Conservation (phyloP, 2,329 filamentous ascomycete genomes). For the Rhynchosporium agropyri region DNA sequence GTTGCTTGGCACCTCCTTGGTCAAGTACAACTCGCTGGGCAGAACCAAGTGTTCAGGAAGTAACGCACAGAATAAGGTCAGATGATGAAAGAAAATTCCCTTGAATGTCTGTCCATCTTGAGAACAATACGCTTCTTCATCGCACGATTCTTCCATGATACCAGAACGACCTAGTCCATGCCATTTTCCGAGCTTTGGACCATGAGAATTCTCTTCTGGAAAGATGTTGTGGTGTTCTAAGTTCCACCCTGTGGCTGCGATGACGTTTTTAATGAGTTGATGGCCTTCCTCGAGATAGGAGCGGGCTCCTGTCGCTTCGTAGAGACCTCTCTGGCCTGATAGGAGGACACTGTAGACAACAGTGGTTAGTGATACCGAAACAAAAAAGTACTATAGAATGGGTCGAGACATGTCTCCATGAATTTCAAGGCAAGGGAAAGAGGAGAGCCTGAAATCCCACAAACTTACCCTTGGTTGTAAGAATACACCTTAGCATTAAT, state of each 20-base stretch:
- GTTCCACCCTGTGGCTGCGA: slow-evolving; percentile 77
- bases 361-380: not conserved
- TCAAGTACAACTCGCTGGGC: slow-evolving; percentile 38
- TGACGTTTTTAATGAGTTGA: slow-evolving; percentile 70
- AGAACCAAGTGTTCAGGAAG: slow-evolving; percentile 48
- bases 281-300: slow-evolving; percentile 80
- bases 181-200: slow-evolving; percentile 52
- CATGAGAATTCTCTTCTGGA: slow-evolving; percentile 43
- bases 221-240: slow-evolving; percentile 46
- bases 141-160: slow-evolving; percentile 83
- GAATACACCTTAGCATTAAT: not conserved
- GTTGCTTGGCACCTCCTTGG: slow-evolving; percentile 35
- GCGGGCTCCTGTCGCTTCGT: slow-evolving; percentile 72
- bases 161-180: slow-evolving; percentile 76
- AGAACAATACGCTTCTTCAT: slow-evolving; percentile 71
- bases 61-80: slow-evolving; percentile 74
- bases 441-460: too few species aligned
- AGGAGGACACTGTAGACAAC: slow-evolving; percentile 62
- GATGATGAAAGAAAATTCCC: slow-evolving; percentile 90
- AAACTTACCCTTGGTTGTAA: not conserved
- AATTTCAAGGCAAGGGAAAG: not conserved
- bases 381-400: not conserved
- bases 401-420: not conserved
- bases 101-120: slow-evolving; percentile 92
- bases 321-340: slow-evolving; percentile 78